Percentiles rank a stretch among this genome's conserved stretches.
Conservation (phyloP, 2,329 filamentous ascomycete species). For the Hymenoscyphus occultus region DNA sequence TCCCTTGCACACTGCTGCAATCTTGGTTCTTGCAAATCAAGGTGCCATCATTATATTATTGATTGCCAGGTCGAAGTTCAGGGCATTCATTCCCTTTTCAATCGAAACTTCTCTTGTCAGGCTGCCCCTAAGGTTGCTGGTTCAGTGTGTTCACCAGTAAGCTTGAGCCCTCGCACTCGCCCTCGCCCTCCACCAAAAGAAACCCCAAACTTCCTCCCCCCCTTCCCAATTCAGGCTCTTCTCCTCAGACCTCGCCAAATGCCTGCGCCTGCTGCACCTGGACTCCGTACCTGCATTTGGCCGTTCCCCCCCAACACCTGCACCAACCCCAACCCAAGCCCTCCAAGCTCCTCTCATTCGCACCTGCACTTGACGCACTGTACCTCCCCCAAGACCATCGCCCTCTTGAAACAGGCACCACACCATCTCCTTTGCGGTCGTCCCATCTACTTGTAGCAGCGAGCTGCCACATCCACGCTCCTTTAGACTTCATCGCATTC, state of each 20-base stretch:
- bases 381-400: not conserved
- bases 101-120: not conserved
- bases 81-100: not conserved
- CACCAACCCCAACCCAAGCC: too few relatives aligned
- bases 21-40: too few relatives aligned
- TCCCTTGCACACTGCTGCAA: not conserved
- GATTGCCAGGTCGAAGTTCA: too few relatives aligned
- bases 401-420: not conserved
- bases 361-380: not conserved
- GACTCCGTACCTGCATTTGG: not conserved
- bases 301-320: not conserved
- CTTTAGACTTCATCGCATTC: constrained; percentile 1
- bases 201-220: not conserved
- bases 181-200: not conserved
- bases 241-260: not conserved
- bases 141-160: too few relatives aligned
- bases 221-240: not conserved
- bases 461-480: constrained; percentile 3
- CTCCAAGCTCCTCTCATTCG: too few relatives aligned
- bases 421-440: not conserved
- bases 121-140: not conserved
- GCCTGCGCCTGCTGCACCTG: not conserved
- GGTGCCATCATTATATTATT: too few relatives aligned
- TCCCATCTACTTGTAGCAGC: constrained; percentile 2
- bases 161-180: not conserved